Percentiles rank a stretch among this genome's conserved stretches.
These are phyloP conservation scores for Striga asiatica DNA, from an alignment of 257 asterid species.

Conservation along the genomic window DNA sequence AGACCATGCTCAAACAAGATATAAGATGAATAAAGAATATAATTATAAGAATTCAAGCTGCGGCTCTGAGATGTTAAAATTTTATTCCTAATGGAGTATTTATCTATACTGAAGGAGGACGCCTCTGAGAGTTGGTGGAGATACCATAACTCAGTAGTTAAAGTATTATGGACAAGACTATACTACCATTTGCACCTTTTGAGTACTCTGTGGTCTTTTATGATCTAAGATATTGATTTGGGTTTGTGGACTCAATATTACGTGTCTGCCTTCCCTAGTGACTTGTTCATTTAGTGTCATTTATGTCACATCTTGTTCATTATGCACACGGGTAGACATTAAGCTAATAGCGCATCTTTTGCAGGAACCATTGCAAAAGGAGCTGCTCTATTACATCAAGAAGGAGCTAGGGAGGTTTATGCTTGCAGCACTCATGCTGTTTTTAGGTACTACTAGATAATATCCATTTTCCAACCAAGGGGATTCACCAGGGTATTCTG, in stretches of 20 bases:
- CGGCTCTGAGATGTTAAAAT: not conserved
- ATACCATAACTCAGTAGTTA: not conserved
- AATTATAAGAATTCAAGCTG: not conserved
- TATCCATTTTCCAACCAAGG: not conserved
- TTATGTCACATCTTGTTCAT: slow-evolving; percentile 1
- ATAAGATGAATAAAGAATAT: not conserved
- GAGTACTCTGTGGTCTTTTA: not conserved
- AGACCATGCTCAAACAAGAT: not conserved
- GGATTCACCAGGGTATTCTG: too few relatives aligned
- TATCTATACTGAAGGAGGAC: not conserved
- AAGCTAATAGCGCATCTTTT: slow-evolving; percentile 5
- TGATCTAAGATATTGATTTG: not conserved
- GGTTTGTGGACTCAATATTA: not conserved
- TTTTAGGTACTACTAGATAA: slow-evolving; percentile 39
- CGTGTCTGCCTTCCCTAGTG: not conserved
- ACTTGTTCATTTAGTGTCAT: not conserved
- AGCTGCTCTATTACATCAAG: slow-evolving; percentile 80
- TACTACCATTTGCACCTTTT: not conserved
- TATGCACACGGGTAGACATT: slow-evolving; percentile 6
- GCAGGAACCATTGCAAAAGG: slow-evolving; percentile 92
- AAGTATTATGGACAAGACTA: slow-evolving; percentile 7
- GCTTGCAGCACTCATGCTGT: slow-evolving; percentile 97
- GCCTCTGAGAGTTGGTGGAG: not conserved
- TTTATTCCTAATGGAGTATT: not conserved
- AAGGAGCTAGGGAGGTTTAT: slow-evolving; percentile 94